Evolutionary conservation across 495 filamentous ascomycete genomes (phyloP).

Genomic region (Darksidea phi): DNA sequence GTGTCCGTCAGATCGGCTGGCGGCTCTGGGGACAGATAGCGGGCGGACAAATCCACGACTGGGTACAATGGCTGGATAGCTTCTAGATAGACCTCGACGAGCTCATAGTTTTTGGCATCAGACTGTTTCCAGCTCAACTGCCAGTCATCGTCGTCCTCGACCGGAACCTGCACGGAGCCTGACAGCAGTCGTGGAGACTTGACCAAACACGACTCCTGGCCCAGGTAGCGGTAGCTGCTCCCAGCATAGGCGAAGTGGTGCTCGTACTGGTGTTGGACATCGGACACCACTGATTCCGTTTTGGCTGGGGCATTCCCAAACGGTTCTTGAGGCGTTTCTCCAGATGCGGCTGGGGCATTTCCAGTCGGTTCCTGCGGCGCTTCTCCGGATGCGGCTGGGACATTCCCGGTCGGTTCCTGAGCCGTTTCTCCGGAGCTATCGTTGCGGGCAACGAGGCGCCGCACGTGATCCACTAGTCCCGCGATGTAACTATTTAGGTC

Average conservation of each 20-base stretch:
- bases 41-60: constrained; percentile 12
- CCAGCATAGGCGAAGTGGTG: constrained; percentile 30
- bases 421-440: background rate
- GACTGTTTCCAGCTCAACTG: constrained; percentile 3
- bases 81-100: constrained; percentile 14
- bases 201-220: constrained; percentile 22
- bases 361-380: background rate
- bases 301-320: background rate
- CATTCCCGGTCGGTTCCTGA: background rate
- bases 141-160: constrained; percentile 4
- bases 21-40: constrained; percentile 10
- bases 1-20: constrained; percentile 1
- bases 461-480: constrained; percentile 24
- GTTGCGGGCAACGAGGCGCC: constrained; percentile 2
- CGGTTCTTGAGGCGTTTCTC: background rate
- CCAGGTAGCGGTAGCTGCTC: constrained; percentile 24
- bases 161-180: background rate
- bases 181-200: constrained; percentile 11
- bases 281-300: constrained; percentile 9
- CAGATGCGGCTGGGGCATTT: background rate
- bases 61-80: constrained; percentile 25
- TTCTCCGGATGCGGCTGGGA: background rate
- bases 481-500: constrained; percentile 20
- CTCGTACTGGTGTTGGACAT: background rate
- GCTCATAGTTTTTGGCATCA: constrained; percentile 7